Evolutionary conservation across 768 basidiomycete genomes (phyloP).

Genomic region (Xerocomellus amylosporus): DNA sequence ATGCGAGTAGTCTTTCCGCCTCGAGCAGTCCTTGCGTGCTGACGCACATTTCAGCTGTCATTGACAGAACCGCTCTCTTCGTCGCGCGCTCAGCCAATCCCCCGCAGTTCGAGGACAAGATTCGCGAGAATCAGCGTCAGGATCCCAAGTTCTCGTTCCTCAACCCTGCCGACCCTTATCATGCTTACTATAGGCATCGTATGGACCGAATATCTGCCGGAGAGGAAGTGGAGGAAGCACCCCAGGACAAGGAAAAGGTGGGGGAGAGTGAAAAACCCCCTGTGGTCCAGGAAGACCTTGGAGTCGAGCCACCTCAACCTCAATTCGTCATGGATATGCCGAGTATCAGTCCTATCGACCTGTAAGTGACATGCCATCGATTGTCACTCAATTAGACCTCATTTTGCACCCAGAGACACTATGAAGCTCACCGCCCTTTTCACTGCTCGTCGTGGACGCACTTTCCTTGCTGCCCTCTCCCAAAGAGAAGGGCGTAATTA

Average conservation of each 20-base stretch:
- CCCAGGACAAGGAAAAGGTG: constrained; percentile 43
- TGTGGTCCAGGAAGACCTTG: constrained; percentile 53
- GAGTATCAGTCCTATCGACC: constrained; percentile 81
- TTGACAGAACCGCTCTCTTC: constrained; percentile 90
- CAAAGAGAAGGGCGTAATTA: constrained; percentile 90
- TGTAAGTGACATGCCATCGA: constrained; percentile 56
- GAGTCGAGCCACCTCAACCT: constrained; percentile 71
- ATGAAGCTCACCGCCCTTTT: constrained; percentile 96
- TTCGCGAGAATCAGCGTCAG: constrained; percentile 91
- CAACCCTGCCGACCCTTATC: constrained; percentile 95
- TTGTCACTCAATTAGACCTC: background rate
- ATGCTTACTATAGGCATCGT: constrained; percentile 95
- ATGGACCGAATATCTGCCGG: constrained; percentile 81
- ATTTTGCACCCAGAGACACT: constrained; percentile 62
- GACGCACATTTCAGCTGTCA: constrained; percentile 59
- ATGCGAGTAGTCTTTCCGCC: constrained; percentile 43
- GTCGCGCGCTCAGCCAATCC: constrained; percentile 95
- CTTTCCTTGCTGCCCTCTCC: constrained; percentile 82
- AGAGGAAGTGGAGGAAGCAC: constrained; percentile 61
- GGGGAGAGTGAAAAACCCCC: constrained; percentile 33
- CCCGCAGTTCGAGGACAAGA: constrained; percentile 91
- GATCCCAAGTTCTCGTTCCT: constrained; percentile 99
- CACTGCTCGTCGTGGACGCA: constrained; percentile 85
- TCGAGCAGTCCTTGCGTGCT: background rate
- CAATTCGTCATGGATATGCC: constrained; percentile 88